Percentiles rank a stretch among this genome's conserved stretches.
Evolutionary conservation across 768 basidiomycete species (phyloP).

Genomic region (Calocybe indica): DNA sequence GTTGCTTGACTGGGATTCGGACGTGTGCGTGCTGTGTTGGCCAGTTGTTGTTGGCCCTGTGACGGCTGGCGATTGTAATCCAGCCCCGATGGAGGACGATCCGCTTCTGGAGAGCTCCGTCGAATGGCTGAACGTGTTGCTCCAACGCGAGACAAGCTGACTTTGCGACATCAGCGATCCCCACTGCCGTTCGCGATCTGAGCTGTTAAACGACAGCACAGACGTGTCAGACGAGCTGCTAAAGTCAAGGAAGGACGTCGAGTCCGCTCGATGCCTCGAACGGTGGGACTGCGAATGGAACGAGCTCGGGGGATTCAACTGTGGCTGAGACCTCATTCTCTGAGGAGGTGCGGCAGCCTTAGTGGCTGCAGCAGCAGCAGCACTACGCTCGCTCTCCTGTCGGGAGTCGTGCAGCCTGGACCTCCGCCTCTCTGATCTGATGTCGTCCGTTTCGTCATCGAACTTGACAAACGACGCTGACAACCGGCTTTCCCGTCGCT

Average conservation of each 20-base stretch:
- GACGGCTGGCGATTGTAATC: slow-evolving; percentile 11
- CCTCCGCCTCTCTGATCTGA: no score
- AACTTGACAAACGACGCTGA: no score
- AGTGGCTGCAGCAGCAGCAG: no score
- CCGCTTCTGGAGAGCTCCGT: slow-evolving; percentile 7
- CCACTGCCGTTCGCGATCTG: slow-evolving; percentile 4
- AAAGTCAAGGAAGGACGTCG: slow-evolving; percentile 34
- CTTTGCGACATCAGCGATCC: slow-evolving; percentile 2
- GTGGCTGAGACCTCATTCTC: no score
- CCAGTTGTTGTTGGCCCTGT: background rate
- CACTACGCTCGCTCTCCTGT: no score
- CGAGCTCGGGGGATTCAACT: no score
- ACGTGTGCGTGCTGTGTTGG: background rate
- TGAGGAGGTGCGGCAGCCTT: no score
- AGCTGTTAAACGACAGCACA: slow-evolving; percentile 13
- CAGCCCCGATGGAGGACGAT: slow-evolving; percentile 7
- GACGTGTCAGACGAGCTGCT: slow-evolving; percentile 25
- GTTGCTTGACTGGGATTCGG: slow-evolving; percentile 17
- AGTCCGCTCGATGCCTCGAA: slow-evolving; percentile 4
- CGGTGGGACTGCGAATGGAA: no score
- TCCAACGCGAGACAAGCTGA: slow-evolving; percentile 31
- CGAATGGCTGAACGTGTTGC: slow-evolving; percentile 17
- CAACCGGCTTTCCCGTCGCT: no score
- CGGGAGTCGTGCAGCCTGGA: no score
- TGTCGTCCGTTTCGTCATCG: no score